These are phyloP conservation scores for Gossypium bickii DNA, from an alignment of 345 rosid species.

Conservation along the genomic window DNA sequence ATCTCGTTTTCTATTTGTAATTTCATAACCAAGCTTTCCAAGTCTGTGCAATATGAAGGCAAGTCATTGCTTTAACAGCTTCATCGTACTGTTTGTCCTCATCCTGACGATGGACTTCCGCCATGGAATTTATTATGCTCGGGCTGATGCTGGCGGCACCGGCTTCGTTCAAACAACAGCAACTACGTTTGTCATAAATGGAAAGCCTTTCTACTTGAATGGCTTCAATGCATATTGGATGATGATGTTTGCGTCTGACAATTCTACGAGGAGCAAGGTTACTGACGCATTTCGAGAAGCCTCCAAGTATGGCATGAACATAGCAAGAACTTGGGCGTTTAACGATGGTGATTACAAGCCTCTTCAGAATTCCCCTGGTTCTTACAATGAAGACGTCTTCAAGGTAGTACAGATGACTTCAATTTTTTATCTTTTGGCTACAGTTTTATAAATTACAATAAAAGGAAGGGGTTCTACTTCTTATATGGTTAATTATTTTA, in stretches of 20 bases:
- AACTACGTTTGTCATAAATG: conserved; percentile 36
- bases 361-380: conserved; percentile 70
- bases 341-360: conserved; percentile 55
- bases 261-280: conserved; percentile 50
- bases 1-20: neutral
- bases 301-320: conserved; percentile 51
- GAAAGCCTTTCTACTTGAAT: conserved; percentile 47
- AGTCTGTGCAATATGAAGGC: neutral
- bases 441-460: neutral
- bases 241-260: conserved; percentile 57
- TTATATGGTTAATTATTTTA: neutral
- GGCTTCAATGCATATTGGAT: conserved; percentile 91
- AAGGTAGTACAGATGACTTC: conserved; percentile 35
- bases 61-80: neutral
- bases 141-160: neutral
- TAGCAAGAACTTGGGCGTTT: conserved; percentile 83
- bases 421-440: neutral
- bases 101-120: neutral
- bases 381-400: conserved; percentile 52
- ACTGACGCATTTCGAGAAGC: conserved; percentile 48
- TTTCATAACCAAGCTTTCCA: neutral
- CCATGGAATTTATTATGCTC: neutral
- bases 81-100: neutral
- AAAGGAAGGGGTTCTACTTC: neutral
- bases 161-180: conserved; percentile 40